Evolutionary conservation across 345 rosid species (phyloP), one percentile per base, ranked within the genome.

Genomic region (Nephelium lappaceum): DNA sequence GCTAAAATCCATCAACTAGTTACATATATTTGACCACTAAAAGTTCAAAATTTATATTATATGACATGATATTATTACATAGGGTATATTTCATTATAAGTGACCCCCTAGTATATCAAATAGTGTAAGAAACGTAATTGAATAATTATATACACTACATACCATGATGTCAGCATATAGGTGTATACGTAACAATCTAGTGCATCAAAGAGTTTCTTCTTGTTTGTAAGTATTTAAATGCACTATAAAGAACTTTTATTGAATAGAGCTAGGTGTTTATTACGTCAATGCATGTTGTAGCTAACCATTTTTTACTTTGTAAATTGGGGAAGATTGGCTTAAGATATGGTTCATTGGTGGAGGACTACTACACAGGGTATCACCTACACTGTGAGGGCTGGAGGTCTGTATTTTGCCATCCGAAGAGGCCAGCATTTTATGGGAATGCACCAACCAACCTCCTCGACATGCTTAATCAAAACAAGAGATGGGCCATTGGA

Each of bases 401-500:
- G 97, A 87, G 71, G 68, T 76, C 95, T 5, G 10, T 82, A 2
- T 90, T 89, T 58, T 91, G 96, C 80, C 67, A 80, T 65, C 97
- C 97, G 0, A 71, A 82, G 2, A 87, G 90, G 78, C 74, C 87
- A 0, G 94, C 97, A 12, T 95, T 93, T 78, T 49, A 81, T 0
- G 98, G 94, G 27, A 91, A 91, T 49, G 83, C 82, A 0, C 97
- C 97, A 0, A 84, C 81, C 9, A 57, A 67, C 19, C 83, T 91
- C 31, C 10, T 83, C 23, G 98, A 90, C 71, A 1, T 65, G 15
- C 57, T 91, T 24, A 79, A 77, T 79, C 95, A 95, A 74, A 76
- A 72, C 23, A 91, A 88, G 73, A 81, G 98, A 83, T 93, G 98
- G 98, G 62, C 84, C 15, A 49, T 90, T n/a, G 97, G 98, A 10